phyloP scores from a whole-genome alignment of 2,329 filamentous ascomycete genomes.

The Pseudogymnoascus sp. region DNA sequence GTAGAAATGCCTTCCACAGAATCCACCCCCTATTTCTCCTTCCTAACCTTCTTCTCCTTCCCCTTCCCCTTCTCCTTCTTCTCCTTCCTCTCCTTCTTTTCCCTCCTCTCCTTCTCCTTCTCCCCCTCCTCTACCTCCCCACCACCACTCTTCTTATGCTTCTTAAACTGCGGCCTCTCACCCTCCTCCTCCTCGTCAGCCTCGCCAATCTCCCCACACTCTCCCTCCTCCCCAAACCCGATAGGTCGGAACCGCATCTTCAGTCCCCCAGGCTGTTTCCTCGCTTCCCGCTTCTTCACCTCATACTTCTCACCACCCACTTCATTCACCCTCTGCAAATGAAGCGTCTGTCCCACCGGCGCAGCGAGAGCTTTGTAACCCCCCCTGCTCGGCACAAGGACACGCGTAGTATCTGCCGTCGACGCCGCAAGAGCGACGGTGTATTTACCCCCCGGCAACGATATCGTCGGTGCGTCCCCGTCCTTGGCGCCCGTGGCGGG shows the following conservation, averaged over 20 bases:
- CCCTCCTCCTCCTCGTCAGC: slow-evolving; percentile 38
- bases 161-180: slow-evolving; percentile 31
- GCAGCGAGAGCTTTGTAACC: slow-evolving; percentile 48
- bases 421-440: slow-evolving; percentile 46
- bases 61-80: neutral
- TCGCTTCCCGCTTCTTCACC: slow-evolving; percentile 42
- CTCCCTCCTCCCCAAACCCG: slow-evolving; percentile 42
- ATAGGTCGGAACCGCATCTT: slow-evolving; percentile 62
- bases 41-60: slow-evolving; percentile 8
- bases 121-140: slow-evolving; percentile 33
- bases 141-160: slow-evolving; percentile 30
- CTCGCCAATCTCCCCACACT: slow-evolving; percentile 37
- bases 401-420: slow-evolving; percentile 46
- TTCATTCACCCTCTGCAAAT: slow-evolving; percentile 56
- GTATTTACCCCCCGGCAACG: slow-evolving; percentile 58
- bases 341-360: slow-evolving; percentile 51
- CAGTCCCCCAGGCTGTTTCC: slow-evolving; percentile 61
- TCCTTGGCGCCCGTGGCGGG: slow-evolving; percentile 44
- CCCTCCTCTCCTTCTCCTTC: slow-evolving; percentile 19
- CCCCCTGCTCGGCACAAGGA: slow-evolving; percentile 52
- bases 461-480: slow-evolving; percentile 42
- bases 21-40: neutral
- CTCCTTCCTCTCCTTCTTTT: neutral
- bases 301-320: slow-evolving; percentile 28
- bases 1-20: neutral